Conservation (phyloP, 495 filamentous ascomycete species). For the Trichocladium antarcticum region DNA sequence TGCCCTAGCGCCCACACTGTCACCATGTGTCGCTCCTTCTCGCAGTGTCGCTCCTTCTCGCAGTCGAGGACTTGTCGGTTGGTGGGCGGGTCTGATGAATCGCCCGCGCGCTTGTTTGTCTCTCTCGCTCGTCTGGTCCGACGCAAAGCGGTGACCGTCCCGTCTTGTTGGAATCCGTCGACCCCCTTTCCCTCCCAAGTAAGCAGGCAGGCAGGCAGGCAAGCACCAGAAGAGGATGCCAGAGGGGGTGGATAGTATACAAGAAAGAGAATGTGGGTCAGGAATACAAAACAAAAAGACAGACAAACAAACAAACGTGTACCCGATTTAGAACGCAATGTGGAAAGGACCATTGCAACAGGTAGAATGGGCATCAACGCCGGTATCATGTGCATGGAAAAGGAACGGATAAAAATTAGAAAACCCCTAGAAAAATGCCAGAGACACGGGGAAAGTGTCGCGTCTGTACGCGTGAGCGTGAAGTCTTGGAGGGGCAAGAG, state of each 20-base stretch:
- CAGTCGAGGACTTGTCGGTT: no score
- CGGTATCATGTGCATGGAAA: not conserved
- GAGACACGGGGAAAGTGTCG: not conserved
- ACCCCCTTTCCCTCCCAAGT: no score
- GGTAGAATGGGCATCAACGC: no score
- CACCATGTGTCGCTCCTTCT: not conserved
- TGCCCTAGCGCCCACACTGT: not conserved
- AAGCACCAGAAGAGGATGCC: not conserved
- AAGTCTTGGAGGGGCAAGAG: constrained; percentile 24
- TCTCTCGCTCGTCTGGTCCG: no score
- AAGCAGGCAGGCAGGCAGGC: no score
- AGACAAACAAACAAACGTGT: not conserved
- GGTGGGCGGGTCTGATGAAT: no score
- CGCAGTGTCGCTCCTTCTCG: no score
- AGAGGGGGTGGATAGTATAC: not conserved
- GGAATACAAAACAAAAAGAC: not conserved
- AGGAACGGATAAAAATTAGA: not conserved
- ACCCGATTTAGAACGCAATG: no score
- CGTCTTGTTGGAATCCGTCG: no score
- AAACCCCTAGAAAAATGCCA: not conserved
- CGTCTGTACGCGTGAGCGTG: constrained; percentile 32
- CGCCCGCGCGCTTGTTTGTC: no score
- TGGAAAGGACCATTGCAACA: no score
- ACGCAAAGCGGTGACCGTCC: no score
- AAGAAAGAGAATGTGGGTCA: not conserved